Conservation (phyloP, 495 filamentous ascomycete species). For the Talaromyces proteolyticus region DNA sequence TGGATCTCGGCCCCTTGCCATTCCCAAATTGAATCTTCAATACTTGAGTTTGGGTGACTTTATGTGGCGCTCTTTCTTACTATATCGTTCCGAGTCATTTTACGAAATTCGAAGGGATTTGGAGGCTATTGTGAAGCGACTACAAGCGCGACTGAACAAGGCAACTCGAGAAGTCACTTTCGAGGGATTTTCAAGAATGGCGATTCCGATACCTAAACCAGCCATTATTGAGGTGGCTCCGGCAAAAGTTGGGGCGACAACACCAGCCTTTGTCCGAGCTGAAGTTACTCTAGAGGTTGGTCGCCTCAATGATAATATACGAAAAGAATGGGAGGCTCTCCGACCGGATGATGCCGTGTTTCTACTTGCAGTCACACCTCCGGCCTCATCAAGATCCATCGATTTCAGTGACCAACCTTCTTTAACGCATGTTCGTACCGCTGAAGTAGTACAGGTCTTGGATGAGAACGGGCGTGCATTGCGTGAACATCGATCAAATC, state of each 20-base stretch:
- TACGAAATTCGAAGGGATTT: slow-evolving; percentile 91
- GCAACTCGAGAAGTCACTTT: slow-evolving; percentile 61
- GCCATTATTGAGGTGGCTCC: slow-evolving; percentile 84
- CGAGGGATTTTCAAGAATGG: slow-evolving; percentile 86
- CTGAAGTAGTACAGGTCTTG: slow-evolving; percentile 80
- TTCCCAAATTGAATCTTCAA: slow-evolving; percentile 93
- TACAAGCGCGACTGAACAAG: slow-evolving; percentile 62
- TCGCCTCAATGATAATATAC: slow-evolving; percentile 64
- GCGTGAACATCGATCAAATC: slow-evolving; percentile 47
- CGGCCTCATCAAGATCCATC: slow-evolving; percentile 38
- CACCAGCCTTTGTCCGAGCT: slow-evolving; percentile 78
- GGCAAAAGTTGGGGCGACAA: slow-evolving; percentile 75
- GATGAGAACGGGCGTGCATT: slow-evolving; percentile 82
- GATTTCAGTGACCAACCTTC: slow-evolving; percentile 46
- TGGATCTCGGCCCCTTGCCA: slow-evolving; percentile 80
- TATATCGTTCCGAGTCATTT: slow-evolving; percentile 88
- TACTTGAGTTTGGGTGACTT: slow-evolving; percentile 95
- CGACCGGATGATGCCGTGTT: slow-evolving; percentile 89
- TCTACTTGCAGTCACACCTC: slow-evolving; percentile 64
- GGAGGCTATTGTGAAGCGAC: slow-evolving; percentile 69
- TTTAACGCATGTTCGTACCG: slow-evolving; percentile 69
- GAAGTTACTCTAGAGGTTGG: slow-evolving; percentile 88
- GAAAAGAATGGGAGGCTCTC: slow-evolving; percentile 87
- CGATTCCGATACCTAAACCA: slow-evolving; percentile 77
- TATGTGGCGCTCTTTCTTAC: slow-evolving; percentile 83